Base-by-base conservation (phyloP, 768 basidiomycete species). In the Tricholoma furcatifolium region DNA sequence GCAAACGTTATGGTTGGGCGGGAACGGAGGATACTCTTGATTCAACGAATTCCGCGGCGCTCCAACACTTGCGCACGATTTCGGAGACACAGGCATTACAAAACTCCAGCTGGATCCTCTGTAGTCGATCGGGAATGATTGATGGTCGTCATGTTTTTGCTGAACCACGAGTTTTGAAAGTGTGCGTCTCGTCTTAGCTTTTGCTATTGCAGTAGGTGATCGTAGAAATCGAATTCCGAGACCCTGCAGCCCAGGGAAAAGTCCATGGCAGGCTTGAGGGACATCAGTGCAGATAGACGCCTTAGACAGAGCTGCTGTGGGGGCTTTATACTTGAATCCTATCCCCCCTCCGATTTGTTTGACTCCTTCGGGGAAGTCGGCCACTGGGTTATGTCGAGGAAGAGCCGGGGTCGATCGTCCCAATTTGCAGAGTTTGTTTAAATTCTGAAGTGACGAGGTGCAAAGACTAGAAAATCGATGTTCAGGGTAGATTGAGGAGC, bases 271-370 rank as follows among this genome's bases (percentile, higher is more conserved):
- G 21, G 51, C 44, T 20, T 50, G 41, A 24, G 62, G 60, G 11
- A 50, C 43, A 30, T 53, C 56, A 1, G 63, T 56, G 38, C 61
- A 59, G 35, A 65, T 53, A 34, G 63, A 65, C 21, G 36, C 60
- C n/a, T 53, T 60, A 3, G 63, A 65, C n/a, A 32, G n/a, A n/a
- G 61, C 51, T 18, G 70, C 65, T 23, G 53, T 45, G 1, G 71
- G 72, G 5, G 70, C 47, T 30, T 59, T 70, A 61, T 76, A 77
- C 23, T 68, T 77, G 60, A 76, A 82, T 6, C 79, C 80, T 44
- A 81, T 82, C 20, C 83, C 79, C 30, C 71, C 73, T 18, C 79
- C 79, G 36, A 78, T 74, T 38, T 77, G 74, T 62, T 75, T 72
- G 17, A 79, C 51, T 2, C 77, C 78, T 38, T 63, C 60, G 0